These are phyloP conservation scores for Colletotrichum sp. DNA, from an alignment of 2,329 filamentous ascomycete genomes.

Conservation along the genomic window DNA sequence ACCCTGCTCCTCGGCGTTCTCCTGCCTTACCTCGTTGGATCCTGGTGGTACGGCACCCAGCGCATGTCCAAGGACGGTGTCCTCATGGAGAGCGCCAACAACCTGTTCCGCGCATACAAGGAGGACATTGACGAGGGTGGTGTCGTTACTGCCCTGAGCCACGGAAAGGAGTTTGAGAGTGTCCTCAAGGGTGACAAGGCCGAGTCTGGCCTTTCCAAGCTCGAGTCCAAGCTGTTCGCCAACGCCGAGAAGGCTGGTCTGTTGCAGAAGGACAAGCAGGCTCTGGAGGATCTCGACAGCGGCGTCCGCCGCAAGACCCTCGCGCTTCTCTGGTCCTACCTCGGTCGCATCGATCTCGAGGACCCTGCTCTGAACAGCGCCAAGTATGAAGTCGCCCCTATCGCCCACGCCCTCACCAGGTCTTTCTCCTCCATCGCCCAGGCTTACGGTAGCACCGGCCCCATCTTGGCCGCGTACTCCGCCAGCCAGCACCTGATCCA, in stretches of 20 bases:
- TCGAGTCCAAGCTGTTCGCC: conserved; percentile 78
- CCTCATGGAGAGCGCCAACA: conserved; percentile 90
- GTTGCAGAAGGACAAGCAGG: conserved; percentile 74
- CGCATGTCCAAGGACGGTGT: conserved; percentile 92
- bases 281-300: conserved; percentile 81
- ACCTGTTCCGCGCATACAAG: conserved; percentile 91
- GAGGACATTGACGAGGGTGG: conserved; percentile 82
- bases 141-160: conserved; percentile 81
- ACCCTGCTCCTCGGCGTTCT: conserved; percentile 86
- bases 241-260: conserved; percentile 63
- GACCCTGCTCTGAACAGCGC: conserved; percentile 79
- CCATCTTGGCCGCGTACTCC: conserved; percentile 82
- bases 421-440: conserved; percentile 87
- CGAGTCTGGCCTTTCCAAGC: conserved; percentile 79
- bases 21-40: conserved; percentile 90
- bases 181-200: conserved; percentile 79
- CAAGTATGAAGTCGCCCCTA: conserved; percentile 89
- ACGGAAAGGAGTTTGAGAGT: conserved; percentile 83
- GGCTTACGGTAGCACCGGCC: conserved; percentile 82
- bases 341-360: conserved; percentile 85
- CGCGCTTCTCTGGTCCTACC: conserved; percentile 92
- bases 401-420: conserved; percentile 84
- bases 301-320: conserved; percentile 84
- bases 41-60: conserved; percentile 99
- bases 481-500: conserved; percentile 89